These are phyloP conservation scores for Trametes maxima DNA, from an alignment of 768 basidiomycete species.

Conservation along the genomic window DNA sequence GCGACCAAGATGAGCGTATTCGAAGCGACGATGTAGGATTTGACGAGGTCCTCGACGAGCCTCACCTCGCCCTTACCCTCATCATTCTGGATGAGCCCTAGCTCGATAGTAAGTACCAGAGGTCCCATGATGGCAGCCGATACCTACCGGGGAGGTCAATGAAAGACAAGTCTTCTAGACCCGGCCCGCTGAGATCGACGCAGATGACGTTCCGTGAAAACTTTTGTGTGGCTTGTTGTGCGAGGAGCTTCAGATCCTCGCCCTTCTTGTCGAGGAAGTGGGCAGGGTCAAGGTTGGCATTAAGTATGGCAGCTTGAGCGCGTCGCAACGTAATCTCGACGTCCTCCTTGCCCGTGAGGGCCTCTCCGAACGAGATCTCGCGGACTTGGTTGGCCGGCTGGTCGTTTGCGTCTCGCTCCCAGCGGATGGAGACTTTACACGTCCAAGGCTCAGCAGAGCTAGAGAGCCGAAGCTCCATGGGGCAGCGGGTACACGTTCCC, in stretches of 20 bases:
- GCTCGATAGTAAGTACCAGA: neutral
- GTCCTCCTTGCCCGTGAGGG: constrained; percentile 41
- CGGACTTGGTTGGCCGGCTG: constrained; percentile 17
- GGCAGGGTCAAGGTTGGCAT: constrained; percentile 40
- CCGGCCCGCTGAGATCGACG: constrained; percentile 29
- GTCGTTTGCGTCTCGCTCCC: constrained; percentile 41
- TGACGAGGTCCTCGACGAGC: constrained; percentile 54
- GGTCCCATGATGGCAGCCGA: neutral
- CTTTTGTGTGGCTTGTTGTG: neutral
- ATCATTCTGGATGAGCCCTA: constrained; percentile 54
- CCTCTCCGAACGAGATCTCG: constrained; percentile 44
- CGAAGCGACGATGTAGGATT: constrained; percentile 45
- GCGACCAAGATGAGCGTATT: constrained; percentile 57
- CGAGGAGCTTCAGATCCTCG: neutral
- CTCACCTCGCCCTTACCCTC: constrained; percentile 44
- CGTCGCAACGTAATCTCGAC: constrained; percentile 60
- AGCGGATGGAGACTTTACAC: constrained; percentile 46
- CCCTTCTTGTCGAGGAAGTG: constrained; percentile 11
- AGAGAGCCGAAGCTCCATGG: constrained; percentile 40
- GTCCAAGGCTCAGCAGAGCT: constrained; percentile 22
- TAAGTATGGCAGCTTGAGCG: constrained; percentile 64
- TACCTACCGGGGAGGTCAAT: constrained; percentile 31
- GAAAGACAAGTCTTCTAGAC: constrained; percentile 30
- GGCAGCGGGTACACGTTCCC: constrained; percentile 50
- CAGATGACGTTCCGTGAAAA: constrained; percentile 35